These are phyloP conservation scores for Eucommia ulmoides DNA, from an alignment of 257 asterid species.

Conservation along the genomic window DNA sequence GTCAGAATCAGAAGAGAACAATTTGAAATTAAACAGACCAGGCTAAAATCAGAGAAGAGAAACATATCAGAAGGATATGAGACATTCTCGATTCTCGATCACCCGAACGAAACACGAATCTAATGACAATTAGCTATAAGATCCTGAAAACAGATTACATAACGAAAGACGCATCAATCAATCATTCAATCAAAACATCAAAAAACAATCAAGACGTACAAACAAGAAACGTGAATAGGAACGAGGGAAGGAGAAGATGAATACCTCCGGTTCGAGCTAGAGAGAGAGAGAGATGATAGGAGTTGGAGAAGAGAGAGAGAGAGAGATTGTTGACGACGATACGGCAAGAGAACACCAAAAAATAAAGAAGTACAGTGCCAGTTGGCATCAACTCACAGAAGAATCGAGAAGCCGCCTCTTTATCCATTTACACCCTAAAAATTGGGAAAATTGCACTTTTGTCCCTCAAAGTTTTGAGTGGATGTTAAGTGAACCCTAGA, in stretches of 20 bases:
- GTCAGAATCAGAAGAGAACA: neutral
- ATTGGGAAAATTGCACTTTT: no score
- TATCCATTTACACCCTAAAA: no score
- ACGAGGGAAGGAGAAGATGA: neutral
- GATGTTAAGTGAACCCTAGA: no score
- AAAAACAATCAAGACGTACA: neutral
- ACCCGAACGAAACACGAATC: slow-evolving; percentile 20
- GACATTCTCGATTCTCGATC: slow-evolving; percentile 49
- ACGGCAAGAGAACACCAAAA: no score
- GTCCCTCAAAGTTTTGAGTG: no score
- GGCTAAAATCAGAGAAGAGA: slow-evolving; percentile 33
- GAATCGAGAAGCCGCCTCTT: no score
- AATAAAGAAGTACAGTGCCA: no score
- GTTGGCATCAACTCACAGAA: no score
- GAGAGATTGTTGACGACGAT: no score
- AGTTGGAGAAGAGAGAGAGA: neutral
- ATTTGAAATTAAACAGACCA: no score
- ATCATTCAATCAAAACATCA: neutral
- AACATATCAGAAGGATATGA: slow-evolving; percentile 75
- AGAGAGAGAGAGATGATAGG: neutral
- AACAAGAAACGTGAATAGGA: neutral
- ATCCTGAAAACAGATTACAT: slow-evolving; percentile 23
- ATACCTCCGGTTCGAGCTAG: neutral
- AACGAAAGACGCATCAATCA: neutral
- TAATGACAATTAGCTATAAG: slow-evolving; percentile 17